Percentiles rank a stretch among this genome's conserved stretches.
Evolutionary conservation across 441 rosid species (phyloP).

Genomic region (Rhodomyrtus psidioides): DNA sequence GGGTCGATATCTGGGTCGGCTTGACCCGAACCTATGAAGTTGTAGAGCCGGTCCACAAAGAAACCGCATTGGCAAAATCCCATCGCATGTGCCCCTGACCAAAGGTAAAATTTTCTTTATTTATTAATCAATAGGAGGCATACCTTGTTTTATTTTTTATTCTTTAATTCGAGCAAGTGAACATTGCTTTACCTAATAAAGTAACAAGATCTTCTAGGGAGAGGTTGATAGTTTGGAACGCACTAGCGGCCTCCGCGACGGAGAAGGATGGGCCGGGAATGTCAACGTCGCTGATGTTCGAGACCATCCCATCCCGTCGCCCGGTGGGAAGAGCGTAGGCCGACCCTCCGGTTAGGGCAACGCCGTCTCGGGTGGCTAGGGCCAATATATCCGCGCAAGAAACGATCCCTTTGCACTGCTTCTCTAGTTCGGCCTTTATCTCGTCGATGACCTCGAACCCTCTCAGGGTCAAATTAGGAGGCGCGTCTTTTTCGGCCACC

Average conservation of each 20-base stretch:
- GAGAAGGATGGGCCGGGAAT: background rate
- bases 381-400: conserved; percentile 17
- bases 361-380: conserved; percentile 12
- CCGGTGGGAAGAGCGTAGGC: conserved; percentile 9
- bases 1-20: conserved; percentile 3
- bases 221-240: background rate
- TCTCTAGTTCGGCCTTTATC: conserved; percentile 12
- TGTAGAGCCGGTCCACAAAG: conserved; percentile 6
- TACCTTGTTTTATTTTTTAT: background rate
- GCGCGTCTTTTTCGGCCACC: conserved; percentile 8
- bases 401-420: conserved; percentile 7
- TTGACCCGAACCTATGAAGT: background rate
- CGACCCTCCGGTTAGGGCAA: background rate
- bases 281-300: conserved; percentile 1
- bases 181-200: conserved; percentile 4
- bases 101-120: background rate
- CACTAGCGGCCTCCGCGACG: background rate
- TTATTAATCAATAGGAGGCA: background rate
- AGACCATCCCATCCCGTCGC: conserved; percentile 1
- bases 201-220: background rate
- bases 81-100: conserved; percentile 8
- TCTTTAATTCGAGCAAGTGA: background rate
- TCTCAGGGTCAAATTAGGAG: conserved; percentile 6
- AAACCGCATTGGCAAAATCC: conserved; percentile 8
- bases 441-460: conserved; percentile 8